Base-by-base conservation (phyloP, 345 rosid genomes). In the Mangifera indica region DNA sequence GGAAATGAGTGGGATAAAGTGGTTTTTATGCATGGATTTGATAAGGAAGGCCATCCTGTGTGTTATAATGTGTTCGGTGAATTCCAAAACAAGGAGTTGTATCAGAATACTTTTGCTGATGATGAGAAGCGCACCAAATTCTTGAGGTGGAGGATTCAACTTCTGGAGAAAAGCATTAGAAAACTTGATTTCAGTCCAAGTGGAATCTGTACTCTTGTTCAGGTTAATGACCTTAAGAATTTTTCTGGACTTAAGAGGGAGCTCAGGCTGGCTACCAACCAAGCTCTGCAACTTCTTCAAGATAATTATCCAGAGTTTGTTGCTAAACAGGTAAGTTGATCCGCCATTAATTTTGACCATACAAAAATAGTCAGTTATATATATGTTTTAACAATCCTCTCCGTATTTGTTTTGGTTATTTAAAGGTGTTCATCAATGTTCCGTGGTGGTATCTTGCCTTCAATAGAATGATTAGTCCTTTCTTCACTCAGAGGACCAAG, bases 291-390 rank as follows among this genome's bases (percentile, higher is more conserved):
- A 18, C 70, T 91, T 77, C 92, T 94, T 74, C 98, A 94, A 70
- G 98, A 94, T 70, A 94, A 94, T 76, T 94, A 91, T 71, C 98
- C 97, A 7, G 98, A 92, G 80, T 94, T 94, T 71, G 98, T 92
- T 3, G 89, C 95, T 66, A 94, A 85, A 73, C 97, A 94, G 92
- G 97, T 93, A 60, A 56, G 10, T 14, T 1, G 24, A 51, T 25
- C 57, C 17, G 4, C 13, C 42, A 0, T 25, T 18, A 6, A 24
- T 20, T 44, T n/a, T 20, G 24, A 37, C 13, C 14, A 13, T 6
- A 26, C 1, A 14, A 7, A 5, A 15, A 14, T 15, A 15, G 1
- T 22, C 45, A 4, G 17, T 0, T 58, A 0, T 13, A 22, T 58
- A 10, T 24, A 12, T 11, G 2, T 14, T 32, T 25, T 44, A 37